Conservation (phyloP, 2,329 filamentous ascomycete genomes). For the Talaromyces islandicus region DNA sequence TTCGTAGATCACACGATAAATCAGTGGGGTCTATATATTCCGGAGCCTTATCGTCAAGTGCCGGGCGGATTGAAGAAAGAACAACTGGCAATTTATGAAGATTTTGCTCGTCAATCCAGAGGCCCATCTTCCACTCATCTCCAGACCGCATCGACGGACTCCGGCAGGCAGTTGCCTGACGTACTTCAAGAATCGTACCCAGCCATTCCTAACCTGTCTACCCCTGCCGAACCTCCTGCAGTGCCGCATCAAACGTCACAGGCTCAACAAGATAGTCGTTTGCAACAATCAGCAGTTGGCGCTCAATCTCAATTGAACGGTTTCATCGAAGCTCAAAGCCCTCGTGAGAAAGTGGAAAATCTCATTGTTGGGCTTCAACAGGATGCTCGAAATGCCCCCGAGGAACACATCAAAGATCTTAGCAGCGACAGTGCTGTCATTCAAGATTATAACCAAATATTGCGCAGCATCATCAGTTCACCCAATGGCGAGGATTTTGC, state of each 20-base stretch:
- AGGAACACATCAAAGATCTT: slow-evolving; percentile 55
- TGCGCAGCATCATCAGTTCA: slow-evolving; percentile 49
- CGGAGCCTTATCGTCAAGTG: slow-evolving; percentile 83
- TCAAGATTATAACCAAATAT: slow-evolving; percentile 52
- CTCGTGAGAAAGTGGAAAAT: slow-evolving; percentile 49
- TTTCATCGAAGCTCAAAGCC: slow-evolving; percentile 50
- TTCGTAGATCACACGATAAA: slow-evolving; percentile 79
- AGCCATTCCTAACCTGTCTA: slow-evolving; percentile 55
- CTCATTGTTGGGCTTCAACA: slow-evolving; percentile 54
- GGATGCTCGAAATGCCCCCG: slow-evolving; percentile 49
- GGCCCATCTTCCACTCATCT: slow-evolving; percentile 49
- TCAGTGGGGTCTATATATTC: slow-evolving; percentile 89
- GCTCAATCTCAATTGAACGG: slow-evolving; percentile 53
- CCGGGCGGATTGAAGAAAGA: slow-evolving; percentile 79
- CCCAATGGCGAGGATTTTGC: slow-evolving; percentile 53
- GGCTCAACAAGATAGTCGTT: slow-evolving; percentile 39
- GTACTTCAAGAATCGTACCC: slow-evolving; percentile 57
- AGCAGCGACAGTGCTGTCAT: slow-evolving; percentile 50
- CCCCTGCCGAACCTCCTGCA: slow-evolving; percentile 57
- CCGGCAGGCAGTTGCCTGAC: slow-evolving; percentile 55
- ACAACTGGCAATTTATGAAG: slow-evolving; percentile 93
- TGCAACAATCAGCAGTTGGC: slow-evolving; percentile 32
- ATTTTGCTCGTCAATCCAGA: slow-evolving; percentile 83
- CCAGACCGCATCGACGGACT: slow-evolving; percentile 53
- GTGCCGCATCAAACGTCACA: slow-evolving; percentile 54